Evolutionary conservation across 306 rosid genomes (phyloP).

Genomic region (Erythrophleum fordii): DNA sequence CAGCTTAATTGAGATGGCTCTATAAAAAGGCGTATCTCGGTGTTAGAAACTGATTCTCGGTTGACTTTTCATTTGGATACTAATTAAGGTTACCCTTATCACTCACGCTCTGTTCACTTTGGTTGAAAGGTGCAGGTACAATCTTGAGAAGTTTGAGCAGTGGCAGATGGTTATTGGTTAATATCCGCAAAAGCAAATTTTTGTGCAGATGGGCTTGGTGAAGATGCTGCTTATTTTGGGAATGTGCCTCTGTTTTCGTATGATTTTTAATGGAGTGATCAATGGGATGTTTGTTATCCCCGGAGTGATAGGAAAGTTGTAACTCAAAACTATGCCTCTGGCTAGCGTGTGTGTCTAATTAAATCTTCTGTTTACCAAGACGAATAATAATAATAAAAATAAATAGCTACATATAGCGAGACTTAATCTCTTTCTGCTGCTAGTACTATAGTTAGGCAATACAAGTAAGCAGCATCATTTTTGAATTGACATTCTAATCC

Average conservation of each 20-base stretch:
- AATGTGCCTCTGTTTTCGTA: too few species aligned
- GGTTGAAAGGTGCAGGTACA: background rate
- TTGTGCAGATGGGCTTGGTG: background rate
- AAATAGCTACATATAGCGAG: background rate
- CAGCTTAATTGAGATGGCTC: too few species aligned
- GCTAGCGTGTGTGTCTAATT: background rate
- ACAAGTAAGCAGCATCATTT: slow-evolving; percentile 15
- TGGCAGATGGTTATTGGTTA: too few species aligned
- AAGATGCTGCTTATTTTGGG: background rate
- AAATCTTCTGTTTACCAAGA: background rate
- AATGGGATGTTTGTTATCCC: background rate
- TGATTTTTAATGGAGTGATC: background rate
- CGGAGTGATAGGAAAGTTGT: background rate
- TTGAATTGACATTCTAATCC: background rate
- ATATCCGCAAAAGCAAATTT: too few species aligned
- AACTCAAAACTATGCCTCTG: background rate
- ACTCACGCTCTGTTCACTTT: background rate
- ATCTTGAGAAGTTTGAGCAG: background rate
- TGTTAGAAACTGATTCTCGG: background rate
- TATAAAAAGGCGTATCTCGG: too few species aligned
- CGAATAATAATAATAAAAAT: background rate
- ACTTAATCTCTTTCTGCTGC: background rate
- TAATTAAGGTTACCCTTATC: background rate
- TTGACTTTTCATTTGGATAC: background rate
- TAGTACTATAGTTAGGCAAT: background rate